phyloP scores from a whole-genome alignment of 2,329 filamentous ascomycete species.

The Trichoderma koningiopsis region DNA sequence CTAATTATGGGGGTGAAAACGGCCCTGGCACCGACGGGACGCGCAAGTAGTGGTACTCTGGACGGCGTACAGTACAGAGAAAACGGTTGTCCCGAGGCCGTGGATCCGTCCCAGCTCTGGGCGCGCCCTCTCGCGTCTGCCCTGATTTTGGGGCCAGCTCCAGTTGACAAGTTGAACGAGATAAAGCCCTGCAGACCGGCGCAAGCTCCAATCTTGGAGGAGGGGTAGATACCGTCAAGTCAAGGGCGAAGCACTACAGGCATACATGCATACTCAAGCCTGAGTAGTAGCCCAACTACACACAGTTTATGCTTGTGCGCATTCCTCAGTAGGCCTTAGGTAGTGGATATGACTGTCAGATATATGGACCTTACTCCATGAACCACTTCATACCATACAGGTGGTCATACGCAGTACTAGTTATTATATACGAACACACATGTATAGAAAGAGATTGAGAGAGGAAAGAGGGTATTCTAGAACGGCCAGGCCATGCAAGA shows the following conservation, averaged over 20 bases:
- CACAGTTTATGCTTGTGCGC: background rate
- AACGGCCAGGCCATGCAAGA: background rate
- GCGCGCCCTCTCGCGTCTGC: background rate
- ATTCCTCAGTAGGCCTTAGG: background rate
- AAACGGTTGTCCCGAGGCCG: slow-evolving; percentile 3
- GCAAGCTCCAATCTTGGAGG: background rate
- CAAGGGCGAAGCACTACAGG: background rate
- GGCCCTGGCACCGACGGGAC: background rate
- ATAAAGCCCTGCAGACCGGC: background rate
- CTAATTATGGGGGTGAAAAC: slow-evolving; percentile 18
- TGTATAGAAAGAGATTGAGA: background rate
- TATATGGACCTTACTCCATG: background rate
- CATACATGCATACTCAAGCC: background rate
- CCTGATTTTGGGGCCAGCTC: background rate
- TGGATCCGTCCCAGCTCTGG: background rate
- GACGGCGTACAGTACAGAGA: background rate
- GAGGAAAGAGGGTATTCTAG: background rate
- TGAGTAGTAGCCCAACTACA: background rate
- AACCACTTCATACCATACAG: background rate
- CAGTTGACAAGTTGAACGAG: background rate
- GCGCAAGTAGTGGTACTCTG: background rate
- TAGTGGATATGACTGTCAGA: background rate
- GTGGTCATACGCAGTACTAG: background rate
- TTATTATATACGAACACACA: background rate
- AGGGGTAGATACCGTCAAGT: background rate